Base-by-base conservation (phyloP, 2,329 filamentous ascomycete species). In the Aspergillaceae sp. region DNA sequence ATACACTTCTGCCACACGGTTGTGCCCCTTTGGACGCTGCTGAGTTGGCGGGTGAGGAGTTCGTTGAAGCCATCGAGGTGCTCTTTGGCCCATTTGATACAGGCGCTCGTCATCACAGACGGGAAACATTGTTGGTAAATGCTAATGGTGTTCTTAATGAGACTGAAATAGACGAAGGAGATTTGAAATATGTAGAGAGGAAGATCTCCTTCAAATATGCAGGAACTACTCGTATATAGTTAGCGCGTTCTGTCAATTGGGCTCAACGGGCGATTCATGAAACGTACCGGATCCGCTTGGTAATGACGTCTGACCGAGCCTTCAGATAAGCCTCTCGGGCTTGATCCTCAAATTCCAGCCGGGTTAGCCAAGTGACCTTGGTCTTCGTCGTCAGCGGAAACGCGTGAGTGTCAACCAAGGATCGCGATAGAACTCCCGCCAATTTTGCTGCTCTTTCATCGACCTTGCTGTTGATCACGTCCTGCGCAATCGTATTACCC, bases 31-130 rank as follows among this genome's bases (percentile, higher is more conserved):
- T 94, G 84, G 2, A 92, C 86, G 61, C 86, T 89, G 68, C 88
- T 94, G 50, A 98, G 73, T 68, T 97, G 92, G 48, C 91, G 76
- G 33, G 78, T 80, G 34, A 98, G 74, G 43, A 92, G 82, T 40
- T 76, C 76, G 59, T 96, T 97, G 73, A 97, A 97, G 2, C 82
- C 82, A 57, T 96, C 90, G 1, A 97, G 82, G 62, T 94, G 83
- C 57, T 92, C 85, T 67, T 96, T 97, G n/a, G 89, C 90, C 92
- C 92, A 98, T 62, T 91, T 94, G 58, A 98, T 91, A 57, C 89
- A 94, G 0, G 90, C 89, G 59, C 88, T 94, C 78, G 92, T 94
- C 73, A 92, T 87, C 9, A 82, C 75, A 28, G 87, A 78, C 7
- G 89, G 84, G 63, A 97, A 97, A 64, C 88, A 94, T 44, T 70